Evolutionary conservation across 331 rosid genomes (phyloP), one percentile per base, ranked within the genome.

Genomic region (Erythrophleum ivorense): DNA sequence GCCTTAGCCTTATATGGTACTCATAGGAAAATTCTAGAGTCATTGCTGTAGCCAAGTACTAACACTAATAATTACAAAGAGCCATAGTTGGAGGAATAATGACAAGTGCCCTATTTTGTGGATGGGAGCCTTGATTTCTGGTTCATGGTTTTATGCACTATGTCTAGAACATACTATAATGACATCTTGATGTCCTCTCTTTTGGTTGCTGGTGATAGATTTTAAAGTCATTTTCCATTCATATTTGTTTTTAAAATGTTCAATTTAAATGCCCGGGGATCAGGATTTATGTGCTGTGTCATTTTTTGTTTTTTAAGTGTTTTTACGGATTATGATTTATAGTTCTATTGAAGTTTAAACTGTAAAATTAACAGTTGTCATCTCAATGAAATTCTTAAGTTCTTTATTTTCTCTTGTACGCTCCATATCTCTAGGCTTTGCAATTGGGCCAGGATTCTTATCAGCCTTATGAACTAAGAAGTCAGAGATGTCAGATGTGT

Each of bases 401-500:
- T 71, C 79, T 70, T n/a, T 21, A 21, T 48, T 33, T 70, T 7
- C 45, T 72, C 58, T 70, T 69, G 54, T 77, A 7, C 34, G 59
- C 59, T 75, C 45, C 59, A 31, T 78, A 24, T 88, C 60, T 85
- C 63, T 81, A 95, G 98, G 98, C 97, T 38, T 87, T 95, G 88
- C 97, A 91, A 86, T 85, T 95, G 85, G 97, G 97, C 76, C 98
- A 92, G 81, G 98, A 95, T n/a, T 50, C 89, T 0, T 89, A 59
- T 40, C 81, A 88, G 85, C 87, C 90, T 80, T 89, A 65, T 80
- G 98, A 92, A 85, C 88, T 80, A 46, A 92, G 95, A 84, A 90
- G 93, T 86, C 97, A 91, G 81, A 88, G 97, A 85, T 95, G 97
- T 85, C 98, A 92, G 83, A 95, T 95, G 98, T 92, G 97, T 85